Evolutionary conservation across 371 early-diverging fungal species (phyloP), one percentile per base, ranked within the genome.

Genomic region (Conidiobolus incongruus): DNA sequence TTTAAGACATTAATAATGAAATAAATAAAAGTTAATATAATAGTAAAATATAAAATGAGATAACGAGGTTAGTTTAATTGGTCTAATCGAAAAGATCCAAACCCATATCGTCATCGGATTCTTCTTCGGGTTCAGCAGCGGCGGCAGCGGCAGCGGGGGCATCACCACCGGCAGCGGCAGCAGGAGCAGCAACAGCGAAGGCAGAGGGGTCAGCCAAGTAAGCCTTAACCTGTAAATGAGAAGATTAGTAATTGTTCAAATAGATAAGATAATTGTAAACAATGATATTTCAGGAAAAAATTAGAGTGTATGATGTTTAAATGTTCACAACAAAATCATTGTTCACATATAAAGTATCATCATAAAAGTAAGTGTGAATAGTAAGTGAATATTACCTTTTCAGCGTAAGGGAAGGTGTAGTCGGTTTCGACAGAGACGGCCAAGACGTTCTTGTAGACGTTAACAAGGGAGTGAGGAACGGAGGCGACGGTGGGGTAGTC

Each of bases 391-490:
- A 46, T 65, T 70, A 83, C 82, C 64, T 77, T 70, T 68, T 91
- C 90, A 51, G 83, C 76, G 44, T 77, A 82, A 40, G 73, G 71
- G 74, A 92, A 90, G 58, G 82, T 74, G 77, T 91, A 93, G 54
- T 83, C 94, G 60, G 87, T 77, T 59, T 83, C 81, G 48, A 90
- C 65, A 50, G 84, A 82, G 58, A 92, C 68, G 54, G 83, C 77
- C 62, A 92, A 68, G 54, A 93, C 56, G 63, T 89, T 83, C 85
- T 91, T 93, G 88, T 83, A 93, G 54, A 79, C 79, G 75, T 91
- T 82, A 87, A 87, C 69, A 66, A 89, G 61, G 63, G 81, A 62
- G 87, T 96, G 98, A 50, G 97, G 97, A 44, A 96, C 86, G 48
- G 98, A 82, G 45, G 98, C 94, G 51, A 87, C 61, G 46, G 98